Percentiles rank a stretch among this genome's conserved stretches.
Conservation (phyloP, 768 basidiomycete species). For the Amanita rubescens region DNA sequence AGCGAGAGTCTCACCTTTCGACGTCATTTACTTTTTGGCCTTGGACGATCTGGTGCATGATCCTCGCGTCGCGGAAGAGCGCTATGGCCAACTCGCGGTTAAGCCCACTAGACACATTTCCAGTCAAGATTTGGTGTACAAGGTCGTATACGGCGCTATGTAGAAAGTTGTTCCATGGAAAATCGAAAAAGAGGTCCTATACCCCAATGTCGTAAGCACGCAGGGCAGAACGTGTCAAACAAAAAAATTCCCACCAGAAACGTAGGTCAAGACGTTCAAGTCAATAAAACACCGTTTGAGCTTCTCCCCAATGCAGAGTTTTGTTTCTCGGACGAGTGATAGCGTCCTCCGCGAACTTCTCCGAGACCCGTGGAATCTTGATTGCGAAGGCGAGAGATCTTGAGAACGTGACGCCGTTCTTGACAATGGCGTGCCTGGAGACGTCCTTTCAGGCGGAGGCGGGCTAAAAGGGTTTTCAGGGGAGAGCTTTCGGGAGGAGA, state of each 20-base stretch:
- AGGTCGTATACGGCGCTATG: conserved; percentile 96
- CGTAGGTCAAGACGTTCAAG: conserved; percentile 60
- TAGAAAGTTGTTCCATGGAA: conserved; percentile 96
- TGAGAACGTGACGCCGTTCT: conserved; percentile 19
- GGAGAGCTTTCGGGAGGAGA: no score
- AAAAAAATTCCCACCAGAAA: conserved; percentile 57
- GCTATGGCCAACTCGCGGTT: conserved; percentile 81
- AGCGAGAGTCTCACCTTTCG: conserved; percentile 47
- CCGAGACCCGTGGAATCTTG: conserved; percentile 36
- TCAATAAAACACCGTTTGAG: conserved; percentile 78
- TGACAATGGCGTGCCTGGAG: conserved; percentile 18
- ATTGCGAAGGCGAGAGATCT: conserved; percentile 6
- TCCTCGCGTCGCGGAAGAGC: conserved; percentile 77
- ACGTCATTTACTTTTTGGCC: conserved; percentile 76
- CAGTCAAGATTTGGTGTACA: conserved; percentile 91
- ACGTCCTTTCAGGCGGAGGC: conserved; percentile 22
- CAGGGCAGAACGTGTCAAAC: neutral
- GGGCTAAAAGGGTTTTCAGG: conserved; percentile 17
- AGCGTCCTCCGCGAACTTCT: conserved; percentile 45
- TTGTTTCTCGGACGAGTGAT: conserved; percentile 24
- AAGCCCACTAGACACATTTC: conserved; percentile 68
- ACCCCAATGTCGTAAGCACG: neutral
- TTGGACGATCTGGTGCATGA: conserved; percentile 83
- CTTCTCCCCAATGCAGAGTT: conserved; percentile 65
- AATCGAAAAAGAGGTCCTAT: conserved; percentile 92